Evolutionary conservation across 805 yeast genomes (phyloP).

Genomic region (Wickerhamiella hasegawae): DNA sequence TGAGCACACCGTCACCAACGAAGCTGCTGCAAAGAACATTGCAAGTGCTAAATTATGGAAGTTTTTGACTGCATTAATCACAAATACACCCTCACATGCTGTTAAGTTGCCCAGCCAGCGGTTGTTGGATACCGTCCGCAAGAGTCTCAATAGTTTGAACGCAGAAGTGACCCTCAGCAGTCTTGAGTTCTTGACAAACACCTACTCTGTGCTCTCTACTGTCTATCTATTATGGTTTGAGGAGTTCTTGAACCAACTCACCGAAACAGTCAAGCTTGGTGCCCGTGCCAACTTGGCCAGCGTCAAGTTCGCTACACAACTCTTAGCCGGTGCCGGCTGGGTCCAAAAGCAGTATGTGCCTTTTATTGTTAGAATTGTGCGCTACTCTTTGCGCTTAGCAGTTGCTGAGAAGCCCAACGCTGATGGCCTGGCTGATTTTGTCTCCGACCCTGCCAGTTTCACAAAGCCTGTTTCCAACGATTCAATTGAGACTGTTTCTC

Average conservation of each 20-base stretch:
- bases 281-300: slow-evolving; percentile 1
- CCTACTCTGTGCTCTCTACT: slow-evolving; percentile 4
- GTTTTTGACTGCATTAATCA: slow-evolving; percentile 10
- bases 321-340: slow-evolving; percentile 7
- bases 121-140: slow-evolving; percentile 2
- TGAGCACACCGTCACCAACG: background rate
- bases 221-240: slow-evolving; percentile 11
- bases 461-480: background rate
- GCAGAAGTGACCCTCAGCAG: slow-evolving; percentile 4
- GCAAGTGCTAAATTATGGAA: background rate
- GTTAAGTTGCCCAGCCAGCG: too few species aligned
- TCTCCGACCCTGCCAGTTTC: slow-evolving; percentile 10
- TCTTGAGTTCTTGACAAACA: slow-evolving; percentile 7
- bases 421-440: slow-evolving; percentile 19
- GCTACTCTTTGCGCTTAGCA: slow-evolving; percentile 17
- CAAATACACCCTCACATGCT: too few species aligned
- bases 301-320: slow-evolving; percentile 2
- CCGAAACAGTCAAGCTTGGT: slow-evolving; percentile 11
- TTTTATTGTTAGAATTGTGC: too few species aligned
- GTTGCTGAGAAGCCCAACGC: slow-evolving; percentile 24
- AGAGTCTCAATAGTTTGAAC: slow-evolving; percentile 2
- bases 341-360: background rate
- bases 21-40: background rate
- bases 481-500: slow-evolving; percentile 17
- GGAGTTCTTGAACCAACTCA: slow-evolving; percentile 6